phyloP scores from a whole-genome alignment of 371 early-diverging fungal species.

The Blakeslea trispora region DNA sequence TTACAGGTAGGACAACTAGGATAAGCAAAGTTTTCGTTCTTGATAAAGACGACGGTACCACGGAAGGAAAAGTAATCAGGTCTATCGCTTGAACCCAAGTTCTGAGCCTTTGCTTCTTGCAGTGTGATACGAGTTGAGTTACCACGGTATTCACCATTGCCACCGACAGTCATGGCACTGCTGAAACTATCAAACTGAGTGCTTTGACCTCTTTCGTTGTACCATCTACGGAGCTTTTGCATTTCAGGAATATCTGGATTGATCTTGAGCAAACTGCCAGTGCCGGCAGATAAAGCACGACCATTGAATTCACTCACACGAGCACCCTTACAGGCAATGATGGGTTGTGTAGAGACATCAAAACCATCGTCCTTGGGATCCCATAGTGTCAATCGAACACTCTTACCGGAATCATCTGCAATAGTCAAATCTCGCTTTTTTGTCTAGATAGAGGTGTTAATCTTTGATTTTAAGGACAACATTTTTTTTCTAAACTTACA shows the following conservation, averaged over 20 bases:
- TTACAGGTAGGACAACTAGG: constrained; percentile 92
- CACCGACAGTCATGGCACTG: constrained; percentile 30
- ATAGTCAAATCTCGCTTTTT: constrained; percentile 85
- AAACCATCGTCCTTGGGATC: constrained; percentile 80
- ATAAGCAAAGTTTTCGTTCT: constrained; percentile 70
- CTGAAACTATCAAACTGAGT: constrained; percentile 37
- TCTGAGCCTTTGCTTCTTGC: constrained; percentile 66
- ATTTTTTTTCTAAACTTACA: constrained; percentile 44
- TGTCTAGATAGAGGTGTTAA: constrained; percentile 38
- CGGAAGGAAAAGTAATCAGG: constrained; percentile 71
- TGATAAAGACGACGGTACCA: constrained; percentile 68
- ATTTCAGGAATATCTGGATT: constrained; percentile 90
- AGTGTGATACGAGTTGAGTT: constrained; percentile 54
- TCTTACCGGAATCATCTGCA: constrained; percentile 76
- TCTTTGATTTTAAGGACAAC: no score
- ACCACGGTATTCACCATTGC: constrained; percentile 2
- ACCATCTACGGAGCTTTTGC: constrained; percentile 88
- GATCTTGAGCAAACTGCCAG: constrained; percentile 52
- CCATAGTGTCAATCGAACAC: constrained; percentile 91
- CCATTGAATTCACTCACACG: constrained; percentile 89
- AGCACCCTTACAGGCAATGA: constrained; percentile 83
- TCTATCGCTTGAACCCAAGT: constrained; percentile 61
- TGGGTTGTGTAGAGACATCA: constrained; percentile 48
- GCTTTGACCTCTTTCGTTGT: constrained; percentile 31
- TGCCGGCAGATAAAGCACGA: constrained; percentile 67